Evolutionary conservation across 2,329 filamentous ascomycete genomes (phyloP), one percentile per base, ranked within the genome.

Genomic region (Neoascochyta sp.): DNA sequence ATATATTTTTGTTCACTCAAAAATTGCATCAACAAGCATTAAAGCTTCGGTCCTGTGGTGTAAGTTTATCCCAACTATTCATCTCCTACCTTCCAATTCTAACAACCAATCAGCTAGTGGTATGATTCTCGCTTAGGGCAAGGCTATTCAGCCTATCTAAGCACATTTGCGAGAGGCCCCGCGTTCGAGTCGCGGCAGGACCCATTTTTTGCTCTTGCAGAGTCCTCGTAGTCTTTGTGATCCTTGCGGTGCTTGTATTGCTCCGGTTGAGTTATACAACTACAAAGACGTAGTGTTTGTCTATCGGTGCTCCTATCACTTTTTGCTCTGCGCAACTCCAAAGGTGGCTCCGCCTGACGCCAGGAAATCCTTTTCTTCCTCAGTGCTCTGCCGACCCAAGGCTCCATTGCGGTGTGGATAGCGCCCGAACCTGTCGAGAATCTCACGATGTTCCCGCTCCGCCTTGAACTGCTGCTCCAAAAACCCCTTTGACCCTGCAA

Each of bases 91-190:
- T 27, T 10, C 17, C 16, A 27, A 18, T 18, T 24, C 20, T 16
- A 29, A 29, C 27, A 22, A 29, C 13, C 28, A 24, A 13, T 29
- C n/a, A n/a, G n/a, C 74, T 78, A 77, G 75, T 73, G 76, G 75
- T 79, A 80, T 79, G 75, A 79, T 80, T 79, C 75, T 77, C 75
- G 76, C 76, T 79, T 79, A 80, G 76, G 76, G 76, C n/a, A n/a
- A n/a, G n/a, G n/a, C n/a, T n/a, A n/a, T n/a, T n/a, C n/a, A n/a
- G n/a, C n/a, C n/a, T 58, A 32, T 26, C 36, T 45, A 41, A 46
- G 39, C 27, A 39, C 16, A 34, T 18, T 36, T 55, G 56, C 56
- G 53, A 56, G 56, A 61, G 54, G 57, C 52, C 57, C 56, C 56
- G 54, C 53, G 57, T 61, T 57, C 52, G 49, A 56, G 40, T 57